These are phyloP conservation scores for Hyaloscypha variabilis DNA, from an alignment of 495 filamentous ascomycete species.

Conservation along the genomic window DNA sequence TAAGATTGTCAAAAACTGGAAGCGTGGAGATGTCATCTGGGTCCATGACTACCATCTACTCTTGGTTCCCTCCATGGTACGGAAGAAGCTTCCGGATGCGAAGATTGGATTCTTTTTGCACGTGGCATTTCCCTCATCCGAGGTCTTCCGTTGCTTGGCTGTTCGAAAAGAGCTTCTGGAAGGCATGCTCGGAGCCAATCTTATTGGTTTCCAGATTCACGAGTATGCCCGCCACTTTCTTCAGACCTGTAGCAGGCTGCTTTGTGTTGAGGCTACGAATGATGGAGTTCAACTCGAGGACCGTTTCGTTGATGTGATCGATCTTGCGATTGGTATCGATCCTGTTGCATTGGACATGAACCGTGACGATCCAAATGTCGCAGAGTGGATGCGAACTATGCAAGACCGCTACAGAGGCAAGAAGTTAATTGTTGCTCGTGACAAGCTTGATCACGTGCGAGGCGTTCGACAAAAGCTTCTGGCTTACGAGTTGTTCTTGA, in stretches of 20 bases:
- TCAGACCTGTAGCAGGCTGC: constrained; percentile 87
- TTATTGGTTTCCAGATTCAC: constrained; percentile 88
- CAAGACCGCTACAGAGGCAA: constrained; percentile 80
- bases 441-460: constrained; percentile 89
- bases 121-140: constrained; percentile 92
- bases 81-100: constrained; percentile 82
- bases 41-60: constrained; percentile 93
- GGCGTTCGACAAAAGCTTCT: constrained; percentile 91
- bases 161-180: constrained; percentile 83
- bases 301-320: constrained; percentile 84
- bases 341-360: constrained; percentile 72
- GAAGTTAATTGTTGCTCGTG: constrained; percentile 84
- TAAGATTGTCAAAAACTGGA: constrained; percentile 86
- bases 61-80: constrained; percentile 88
- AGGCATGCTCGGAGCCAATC: constrained; percentile 86
- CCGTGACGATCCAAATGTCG: constrained; percentile 72
- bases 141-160: constrained; percentile 89
- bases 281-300: constrained; percentile 91
- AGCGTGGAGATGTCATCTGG: constrained; percentile 89
- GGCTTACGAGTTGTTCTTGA: constrained; percentile 90
- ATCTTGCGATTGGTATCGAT: constrained; percentile 80
- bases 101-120: constrained; percentile 96
- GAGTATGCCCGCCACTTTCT: constrained; percentile 94
- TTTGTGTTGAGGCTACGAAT: constrained; percentile 82
- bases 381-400: constrained; percentile 76